These are phyloP conservation scores for Hypoxylon sp. DNA, from an alignment of 2,329 filamentous ascomycete genomes.

Conservation along the genomic window DNA sequence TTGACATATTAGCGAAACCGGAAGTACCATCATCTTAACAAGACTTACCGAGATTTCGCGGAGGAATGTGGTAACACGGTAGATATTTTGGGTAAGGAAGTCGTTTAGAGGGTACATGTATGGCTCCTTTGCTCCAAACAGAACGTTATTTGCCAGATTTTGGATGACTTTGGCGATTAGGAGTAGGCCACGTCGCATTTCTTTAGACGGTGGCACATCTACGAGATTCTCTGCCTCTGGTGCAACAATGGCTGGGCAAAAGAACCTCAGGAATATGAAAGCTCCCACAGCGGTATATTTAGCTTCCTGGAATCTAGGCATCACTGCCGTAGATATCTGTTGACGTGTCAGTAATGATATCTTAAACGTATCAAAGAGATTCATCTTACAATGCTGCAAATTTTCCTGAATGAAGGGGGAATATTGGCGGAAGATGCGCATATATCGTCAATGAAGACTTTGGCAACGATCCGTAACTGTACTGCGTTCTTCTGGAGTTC, in stretches of 20 bases:
- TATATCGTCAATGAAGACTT: constrained; percentile 79
- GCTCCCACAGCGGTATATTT: constrained; percentile 80
- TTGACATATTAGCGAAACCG: constrained; percentile 36
- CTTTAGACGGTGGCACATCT: constrained; percentile 71
- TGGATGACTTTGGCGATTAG: constrained; percentile 80
- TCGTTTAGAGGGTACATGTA: constrained; percentile 80
- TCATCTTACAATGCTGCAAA: constrained; percentile 72
- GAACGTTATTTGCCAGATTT: constrained; percentile 78
- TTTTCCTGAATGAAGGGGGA: constrained; percentile 73
- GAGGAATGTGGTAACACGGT: constrained; percentile 74
- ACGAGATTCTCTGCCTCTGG: constrained; percentile 77
- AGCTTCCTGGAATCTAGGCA: constrained; percentile 74
- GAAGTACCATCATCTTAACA: neutral
- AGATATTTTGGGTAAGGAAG: constrained; percentile 77
- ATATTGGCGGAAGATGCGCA: constrained; percentile 72
- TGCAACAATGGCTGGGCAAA: constrained; percentile 79
- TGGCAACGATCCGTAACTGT: constrained; percentile 75
- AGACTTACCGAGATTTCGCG: constrained; percentile 73
- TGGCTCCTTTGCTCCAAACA: constrained; percentile 78
- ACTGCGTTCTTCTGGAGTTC: constrained; percentile 75
- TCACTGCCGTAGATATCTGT: constrained; percentile 73
- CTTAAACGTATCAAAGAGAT: neutral
- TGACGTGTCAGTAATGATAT: constrained; percentile 29
- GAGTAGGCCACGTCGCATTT: constrained; percentile 76
- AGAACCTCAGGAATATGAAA: constrained; percentile 79